A percentile compares a stretch with the other conserved stretches of the same genome.
These are phyloP conservation scores for Microthyrium microscopicum DNA, from an alignment of 2,329 filamentous ascomycete species.

Conservation along the genomic window DNA sequence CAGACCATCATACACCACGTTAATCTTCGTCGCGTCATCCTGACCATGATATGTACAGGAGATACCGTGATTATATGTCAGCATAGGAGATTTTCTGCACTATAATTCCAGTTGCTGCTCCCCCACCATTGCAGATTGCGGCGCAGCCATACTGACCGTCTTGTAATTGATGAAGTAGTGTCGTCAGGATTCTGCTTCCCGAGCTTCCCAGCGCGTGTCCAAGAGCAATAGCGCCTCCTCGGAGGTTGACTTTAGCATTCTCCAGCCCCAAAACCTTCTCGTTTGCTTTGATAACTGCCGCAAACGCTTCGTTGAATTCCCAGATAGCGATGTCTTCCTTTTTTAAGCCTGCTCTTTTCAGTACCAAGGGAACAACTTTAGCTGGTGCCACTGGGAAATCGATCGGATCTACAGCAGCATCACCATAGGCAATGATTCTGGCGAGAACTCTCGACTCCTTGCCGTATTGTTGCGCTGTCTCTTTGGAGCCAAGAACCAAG, in stretches of 20 bases:
- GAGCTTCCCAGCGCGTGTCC: conserved; percentile 90
- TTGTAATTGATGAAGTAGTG: conserved; percentile 78
- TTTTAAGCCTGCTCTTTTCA: conserved; percentile 76
- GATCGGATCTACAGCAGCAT: conserved; percentile 78
- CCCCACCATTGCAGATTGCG: conserved; percentile 93
- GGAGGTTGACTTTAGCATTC: conserved; percentile 64
- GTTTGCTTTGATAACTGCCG: conserved; percentile 87
- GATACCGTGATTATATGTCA: too few relatives aligned
- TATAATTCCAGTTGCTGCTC: conserved; percentile 78
- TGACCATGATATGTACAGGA: too few relatives aligned
- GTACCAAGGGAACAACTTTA: conserved; percentile 78
- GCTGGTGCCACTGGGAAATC: conserved; percentile 90
- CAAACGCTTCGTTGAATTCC: conserved; percentile 99
- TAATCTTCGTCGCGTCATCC: too few relatives aligned
- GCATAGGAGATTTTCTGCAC: conserved; percentile 54
- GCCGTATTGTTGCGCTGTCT: conserved; percentile 66
- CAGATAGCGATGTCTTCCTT: conserved; percentile 85
- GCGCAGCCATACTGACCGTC: conserved; percentile 87
- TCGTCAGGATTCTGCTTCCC: conserved; percentile 78
- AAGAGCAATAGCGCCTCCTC: conserved; percentile 81
- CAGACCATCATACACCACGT: too few relatives aligned
- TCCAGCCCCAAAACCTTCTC: conserved; percentile 78
- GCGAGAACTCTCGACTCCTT: conserved; percentile 68
- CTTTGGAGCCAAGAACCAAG: conserved; percentile 67
- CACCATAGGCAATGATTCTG: conserved; percentile 67